Evolutionary conservation across 1,284 basidiomycete species (phyloP), one percentile per base, ranked within the genome.

Genomic region (Moniliophthora roreri): DNA sequence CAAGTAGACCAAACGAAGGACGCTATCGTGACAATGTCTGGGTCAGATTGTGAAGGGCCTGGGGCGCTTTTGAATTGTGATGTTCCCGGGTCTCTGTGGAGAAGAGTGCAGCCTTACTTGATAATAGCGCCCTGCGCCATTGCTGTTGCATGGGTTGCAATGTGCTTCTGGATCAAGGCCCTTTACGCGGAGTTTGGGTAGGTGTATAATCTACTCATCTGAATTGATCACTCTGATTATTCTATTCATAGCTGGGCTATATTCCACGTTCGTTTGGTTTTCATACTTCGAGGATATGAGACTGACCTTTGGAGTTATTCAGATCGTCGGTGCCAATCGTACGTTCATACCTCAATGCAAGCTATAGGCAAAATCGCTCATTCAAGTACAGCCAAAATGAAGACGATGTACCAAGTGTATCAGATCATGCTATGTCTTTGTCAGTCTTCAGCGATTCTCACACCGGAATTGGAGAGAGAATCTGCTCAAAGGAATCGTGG

Each of bases 301-400:
- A 46, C 24, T 26, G 8, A 23, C 28, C 55, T 85, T 89, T 48
- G 91, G 89, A 89, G 89, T 89, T 37, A 87, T 92, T 63, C 91
- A 91, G 62, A 82, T 89, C 35, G 89, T 93, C 21, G 90, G 91
- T 35, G 89, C 88, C 26, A 88, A 88, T 59, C 85, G 89, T 91
- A 59, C 55, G 82, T 72, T 48, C 20, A 15, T 34, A 37, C 8
- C 38, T 50, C 41, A 46, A 24, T 37, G 16, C 11, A 9, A 15
- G 8, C n/a, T n/a, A 16, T 32, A 46, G n/a, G n/a, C n/a, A n/a
- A n/a, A n/a, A n/a, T n/a, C n/a, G n/a, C 10, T 46, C 23, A 46
- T 32, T 46, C 4, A 16, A 13, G 5, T 16, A 46, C 21, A 46
- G 44, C 44, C 26, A 46, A 46, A 46, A 46, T 46, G 44, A 46